These are phyloP conservation scores for Cicer arietinum DNA, from an alignment of 306 rosid genomes.

Conservation along the genomic window DNA sequence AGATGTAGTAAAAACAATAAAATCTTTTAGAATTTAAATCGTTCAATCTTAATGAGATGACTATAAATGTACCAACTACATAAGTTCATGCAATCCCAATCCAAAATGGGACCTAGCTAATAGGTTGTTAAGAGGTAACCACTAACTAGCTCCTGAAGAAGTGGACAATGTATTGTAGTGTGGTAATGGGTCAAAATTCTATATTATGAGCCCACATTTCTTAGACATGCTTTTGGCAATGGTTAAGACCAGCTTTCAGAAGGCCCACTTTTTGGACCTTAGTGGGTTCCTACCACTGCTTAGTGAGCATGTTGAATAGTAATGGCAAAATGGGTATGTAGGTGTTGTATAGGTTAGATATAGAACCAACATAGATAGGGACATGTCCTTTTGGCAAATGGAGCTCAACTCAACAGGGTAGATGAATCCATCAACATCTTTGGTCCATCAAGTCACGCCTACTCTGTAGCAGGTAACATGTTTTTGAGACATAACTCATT, in stretches of 20 bases:
- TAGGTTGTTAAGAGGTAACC: slow-evolving; percentile 47
- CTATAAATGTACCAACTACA: too few species aligned
- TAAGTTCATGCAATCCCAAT: too few species aligned
- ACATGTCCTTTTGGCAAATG: slow-evolving; percentile 57
- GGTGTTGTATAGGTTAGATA: slow-evolving; percentile 42
- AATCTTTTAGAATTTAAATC: too few species aligned
- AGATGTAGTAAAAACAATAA: too few species aligned
- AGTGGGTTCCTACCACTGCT: slow-evolving; percentile 46
- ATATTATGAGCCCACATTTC: slow-evolving; percentile 44
- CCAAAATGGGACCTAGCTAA: slow-evolving; percentile 42
- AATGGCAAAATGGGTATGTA: slow-evolving; percentile 43
- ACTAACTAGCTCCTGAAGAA: slow-evolving; percentile 62
- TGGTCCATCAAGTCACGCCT: slow-evolving; percentile 61
- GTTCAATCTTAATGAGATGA: too few species aligned
- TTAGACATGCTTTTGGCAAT: slow-evolving; percentile 46
- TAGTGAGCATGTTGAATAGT: slow-evolving; percentile 50
- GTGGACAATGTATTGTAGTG: slow-evolving; percentile 55
- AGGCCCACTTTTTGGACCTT: slow-evolving; percentile 58
- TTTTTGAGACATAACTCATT: slow-evolving; percentile 51
- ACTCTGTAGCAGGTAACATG: slow-evolving; percentile 35
- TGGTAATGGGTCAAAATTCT: slow-evolving; percentile 46
- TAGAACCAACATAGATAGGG: slow-evolving; percentile 64
- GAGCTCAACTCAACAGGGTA: slow-evolving; percentile 45
- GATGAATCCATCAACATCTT: slow-evolving; percentile 45
- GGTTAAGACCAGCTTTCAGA: slow-evolving; percentile 62